Conservation (phyloP, 257 asterid species). For the Haberlea rhodopensis region DNA sequence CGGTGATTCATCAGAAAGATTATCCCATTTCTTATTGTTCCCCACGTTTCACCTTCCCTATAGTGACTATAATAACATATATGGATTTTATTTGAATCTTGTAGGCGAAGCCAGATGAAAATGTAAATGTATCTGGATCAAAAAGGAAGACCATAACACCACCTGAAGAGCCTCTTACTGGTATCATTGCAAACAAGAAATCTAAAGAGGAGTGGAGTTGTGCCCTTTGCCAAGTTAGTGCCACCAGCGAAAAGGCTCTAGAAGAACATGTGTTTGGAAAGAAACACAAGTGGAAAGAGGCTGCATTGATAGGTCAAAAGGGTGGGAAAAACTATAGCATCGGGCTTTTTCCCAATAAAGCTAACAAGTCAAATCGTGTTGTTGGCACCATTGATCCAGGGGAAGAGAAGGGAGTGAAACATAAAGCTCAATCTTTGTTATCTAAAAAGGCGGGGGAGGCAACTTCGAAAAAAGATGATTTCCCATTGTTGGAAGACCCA, state of each 20-base stretch:
- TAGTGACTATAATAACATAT: background rate
- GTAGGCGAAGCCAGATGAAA: slow-evolving; percentile 33
- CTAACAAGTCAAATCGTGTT: background rate
- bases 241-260: slow-evolving; percentile 29
- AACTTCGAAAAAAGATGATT: background rate
- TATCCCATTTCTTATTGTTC: background rate
- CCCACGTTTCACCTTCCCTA: background rate
- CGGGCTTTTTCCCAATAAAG: slow-evolving; percentile 26
- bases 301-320: slow-evolving; percentile 27
- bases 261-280: slow-evolving; percentile 40
- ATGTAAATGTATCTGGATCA: slow-evolving; percentile 27
- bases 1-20: too few relatives aligned
- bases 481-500: background rate
- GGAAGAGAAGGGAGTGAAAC: slow-evolving; percentile 2
- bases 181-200: slow-evolving; percentile 15
- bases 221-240: slow-evolving; percentile 38
- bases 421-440: background rate
- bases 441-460: slow-evolving; percentile 9
- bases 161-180: slow-evolving; percentile 12
- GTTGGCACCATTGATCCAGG: background rate
- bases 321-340: slow-evolving; percentile 29
- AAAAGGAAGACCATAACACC: slow-evolving; percentile 33
- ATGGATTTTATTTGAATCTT: slow-evolving; percentile 20
- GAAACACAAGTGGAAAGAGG: slow-evolving; percentile 46
- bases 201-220: slow-evolving; percentile 40